phyloP scores from a whole-genome alignment of 106 monocot species.

The Dendrobium chrysotoxum region DNA sequence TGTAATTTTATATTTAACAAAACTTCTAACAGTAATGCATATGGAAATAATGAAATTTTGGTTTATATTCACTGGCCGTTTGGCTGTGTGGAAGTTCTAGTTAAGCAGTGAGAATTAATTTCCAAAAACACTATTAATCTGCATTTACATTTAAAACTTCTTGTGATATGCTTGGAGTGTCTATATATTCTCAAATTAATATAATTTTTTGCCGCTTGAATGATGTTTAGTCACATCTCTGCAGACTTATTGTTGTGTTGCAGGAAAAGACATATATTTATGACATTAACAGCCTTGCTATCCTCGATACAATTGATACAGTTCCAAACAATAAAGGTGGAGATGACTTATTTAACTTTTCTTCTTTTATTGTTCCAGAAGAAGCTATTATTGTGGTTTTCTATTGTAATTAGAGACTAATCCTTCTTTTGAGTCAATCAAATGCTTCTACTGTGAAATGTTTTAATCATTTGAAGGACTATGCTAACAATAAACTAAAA shows the following conservation, averaged over 20 bases:
- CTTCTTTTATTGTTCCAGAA: neutral
- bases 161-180: neutral
- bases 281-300: slow-evolving; percentile 67
- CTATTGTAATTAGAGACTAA: neutral
- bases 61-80: neutral
- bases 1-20: neutral
- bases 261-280: slow-evolving; percentile 87
- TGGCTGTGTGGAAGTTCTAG: neutral
- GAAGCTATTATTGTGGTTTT: neutral
- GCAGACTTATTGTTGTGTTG: slow-evolving; percentile 86
- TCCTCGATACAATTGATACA: slow-evolving; percentile 81
- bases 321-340: slow-evolving; percentile 71
- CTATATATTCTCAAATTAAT: neutral
- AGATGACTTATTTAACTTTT: neutral
- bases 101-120: neutral
- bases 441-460: neutral
- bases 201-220: neutral
- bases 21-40: neutral
- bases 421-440: neutral
- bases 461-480: neutral
- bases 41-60: neutral
- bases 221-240: neutral
- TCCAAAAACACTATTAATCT: neutral
- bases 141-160: neutral
- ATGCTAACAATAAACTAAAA: neutral